Base-by-base conservation (phyloP, 768 basidiomycete species). In the Hysterangium stoloniferum region DNA sequence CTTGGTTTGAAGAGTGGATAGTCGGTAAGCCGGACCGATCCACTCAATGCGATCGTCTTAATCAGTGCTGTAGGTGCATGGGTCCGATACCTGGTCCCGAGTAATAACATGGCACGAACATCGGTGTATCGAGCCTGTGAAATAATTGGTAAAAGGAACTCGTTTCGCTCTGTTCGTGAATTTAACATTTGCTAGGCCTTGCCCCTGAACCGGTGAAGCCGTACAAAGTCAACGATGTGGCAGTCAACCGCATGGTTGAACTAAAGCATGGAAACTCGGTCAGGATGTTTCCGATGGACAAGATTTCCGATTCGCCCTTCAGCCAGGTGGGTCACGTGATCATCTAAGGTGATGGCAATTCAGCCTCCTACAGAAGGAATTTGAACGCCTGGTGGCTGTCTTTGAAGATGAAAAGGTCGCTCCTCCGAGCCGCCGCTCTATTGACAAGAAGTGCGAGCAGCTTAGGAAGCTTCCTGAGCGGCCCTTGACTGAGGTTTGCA, bases 1-100 rank as follows among this genome's bases (percentile, higher is more conserved):
- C 90, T 2, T 93, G 86, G 79, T 98, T 97, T 62, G 80, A 84
- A 55, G 84, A 92, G 22, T 85, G 82, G 64, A 75, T 86, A 28
- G 80, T 79, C 64, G 85, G 94, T 82, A 56, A 54, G 74, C 64
- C 17, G 27, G 34, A 8, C 12, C 29, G 44, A 24, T 37, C 0
- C 6, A 2, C 17, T 13, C 45, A 15, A 36, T 29, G 28, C 19
- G 47, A 12, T 42, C 29, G 8, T 12, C 15, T 52, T 56, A 32
- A 56, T 55, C 45, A 13, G 9, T 31, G 11, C 45, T 34, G 38
- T 42, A 92, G 93, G 84, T 40, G 79, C 80, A 22, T 98, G 83
- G 79, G 91, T 98, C 8, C 78, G 94, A 33, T 86, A 87, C 61
- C 70, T 87, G 33, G 81, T 94, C 56, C 89, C 87, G 7, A 45